Conservation (phyloP, 2,329 filamentous ascomycete species). For the Cladophialophora chaetospira region DNA sequence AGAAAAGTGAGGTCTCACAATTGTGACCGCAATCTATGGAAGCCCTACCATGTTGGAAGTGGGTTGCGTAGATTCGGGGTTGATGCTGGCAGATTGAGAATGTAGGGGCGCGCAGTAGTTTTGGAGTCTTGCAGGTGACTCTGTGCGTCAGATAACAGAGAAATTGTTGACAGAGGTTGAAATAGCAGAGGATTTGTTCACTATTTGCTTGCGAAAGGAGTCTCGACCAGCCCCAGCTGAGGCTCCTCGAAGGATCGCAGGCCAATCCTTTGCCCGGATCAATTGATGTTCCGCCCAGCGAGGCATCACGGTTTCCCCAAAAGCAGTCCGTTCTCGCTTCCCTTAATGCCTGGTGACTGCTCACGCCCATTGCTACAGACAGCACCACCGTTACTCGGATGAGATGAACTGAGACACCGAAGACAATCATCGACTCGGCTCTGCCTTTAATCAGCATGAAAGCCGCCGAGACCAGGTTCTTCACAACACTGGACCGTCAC, state of each 20-base stretch:
- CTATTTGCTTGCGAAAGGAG: constrained; percentile 1
- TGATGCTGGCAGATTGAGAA: neutral
- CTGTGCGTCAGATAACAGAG: neutral
- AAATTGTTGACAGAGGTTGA: constrained; percentile 11
- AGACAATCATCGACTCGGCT: neutral
- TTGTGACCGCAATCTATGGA: constrained; percentile 11
- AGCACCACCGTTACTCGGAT: neutral
- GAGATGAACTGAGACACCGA: neutral
- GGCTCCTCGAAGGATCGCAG: neutral
- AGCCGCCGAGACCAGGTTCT: neutral
- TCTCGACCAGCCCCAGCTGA: neutral
- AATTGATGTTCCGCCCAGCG: neutral
- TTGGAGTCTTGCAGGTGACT: neutral
- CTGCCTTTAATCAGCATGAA: constrained; percentile 18
- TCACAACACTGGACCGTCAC: constrained; percentile 7
- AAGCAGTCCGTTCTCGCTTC: neutral
- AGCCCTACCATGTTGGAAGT: constrained; percentile 23
- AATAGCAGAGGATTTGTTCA: constrained; percentile 4
- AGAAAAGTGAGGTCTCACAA: constrained; percentile 17
- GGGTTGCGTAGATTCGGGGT: neutral
- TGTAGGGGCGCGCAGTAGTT: neutral
- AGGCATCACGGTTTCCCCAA: neutral
- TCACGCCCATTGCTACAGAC: neutral
- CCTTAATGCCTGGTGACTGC: neutral
- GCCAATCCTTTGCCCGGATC: neutral